Base-by-base conservation (phyloP, 2,329 filamentous ascomycete genomes). In the Aureobasidium sp. region DNA sequence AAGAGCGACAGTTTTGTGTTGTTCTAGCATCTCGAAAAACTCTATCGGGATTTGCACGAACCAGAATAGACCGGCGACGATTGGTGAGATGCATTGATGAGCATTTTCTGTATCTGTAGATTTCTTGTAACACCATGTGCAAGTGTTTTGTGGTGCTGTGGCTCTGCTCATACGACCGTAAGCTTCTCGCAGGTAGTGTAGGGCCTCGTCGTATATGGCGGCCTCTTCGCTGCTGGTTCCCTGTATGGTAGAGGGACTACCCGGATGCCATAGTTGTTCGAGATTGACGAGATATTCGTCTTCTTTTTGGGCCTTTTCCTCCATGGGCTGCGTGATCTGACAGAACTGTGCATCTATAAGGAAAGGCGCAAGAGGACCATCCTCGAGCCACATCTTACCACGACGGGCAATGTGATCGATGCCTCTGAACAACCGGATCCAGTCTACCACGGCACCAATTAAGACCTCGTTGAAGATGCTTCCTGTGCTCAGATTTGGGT, bases 131-230 rank as follows among this genome's bases (percentile, higher is more conserved):
- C 60, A 61, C 60, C 60, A 61, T 29, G 49, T 53, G 24, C 60
- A 61, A 7, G 29, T 53, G 22, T 61, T 56, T 14, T 29, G 29
- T 17, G 48, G 49, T 17, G 60, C 48, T 49, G 22, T 40, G 11
- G 60, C 60, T 48, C 49, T 48, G 39, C 49, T 61, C 60, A 61
- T 61, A 40, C 60, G 60, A 14, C 48, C 49, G 29, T 53, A 61
- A 9, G 60, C 60, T 39, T 61, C 48, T 45, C 60, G 60, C 15
- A 61, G 15, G 9, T 56, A 37, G 29, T 53, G 48, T n/a, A 61
- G n/a, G 24, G 50, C 60, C 22, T 61, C 60, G 15, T 61, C 42
- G 22, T 61, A 61, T 14, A 53, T 24, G 12, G 19, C 31, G 40
- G 48, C 39, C 31, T 61, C 60, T 19, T 60, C 57, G 22, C 37